Base-by-base conservation (phyloP, 1,284 basidiomycete genomes). In the Cronartium quercuum region DNA sequence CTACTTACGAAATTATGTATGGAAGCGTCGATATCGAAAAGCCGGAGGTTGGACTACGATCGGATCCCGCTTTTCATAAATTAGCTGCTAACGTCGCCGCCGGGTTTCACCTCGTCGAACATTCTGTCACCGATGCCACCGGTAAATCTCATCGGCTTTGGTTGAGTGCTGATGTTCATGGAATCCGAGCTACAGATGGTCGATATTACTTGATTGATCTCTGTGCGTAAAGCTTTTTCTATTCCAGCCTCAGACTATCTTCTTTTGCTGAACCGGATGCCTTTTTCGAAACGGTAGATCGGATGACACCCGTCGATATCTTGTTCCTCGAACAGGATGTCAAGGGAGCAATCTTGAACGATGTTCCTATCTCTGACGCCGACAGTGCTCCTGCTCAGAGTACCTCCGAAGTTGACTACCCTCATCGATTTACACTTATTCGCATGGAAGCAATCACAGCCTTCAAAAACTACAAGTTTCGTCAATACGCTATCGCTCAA, bases 81-180 rank as follows among this genome's bases (percentile, higher is more conserved):
- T 79, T 85, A 68, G 84, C 86, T 79, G 80, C 82, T 76, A 82
- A 84, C 78, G 82, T 86, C 57, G 86, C 84, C 13, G 78, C 83
- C 24, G 81, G 83, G 12, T 83, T 85, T 77, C 83, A 83, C 65
- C 82, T 87, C 21, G 84, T 84, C n/a, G 78, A 83, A 76, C 86
- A 87, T 82, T 81, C 82, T 44, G 83, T 86, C 77, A 81, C 78
- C 47, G 83, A 84, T 71, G 81, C 80, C 47, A 80, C 84, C 51
- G 84, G 83, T 58, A 78, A 82, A 44, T 81, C 83, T 78, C 81
- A 84, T 77, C 80, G 84, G 69, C 84, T 86, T 76, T 85, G 82
- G 81, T 83, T 85, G 10, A 84, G 84, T 68, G 83, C 83, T 67
- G 86, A 87, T 79, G 85, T 85, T 78, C 86, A 87, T 81, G 86